phyloP scores from a whole-genome alignment of 345 rosid genomes.

The Brassica juncea region DNA sequence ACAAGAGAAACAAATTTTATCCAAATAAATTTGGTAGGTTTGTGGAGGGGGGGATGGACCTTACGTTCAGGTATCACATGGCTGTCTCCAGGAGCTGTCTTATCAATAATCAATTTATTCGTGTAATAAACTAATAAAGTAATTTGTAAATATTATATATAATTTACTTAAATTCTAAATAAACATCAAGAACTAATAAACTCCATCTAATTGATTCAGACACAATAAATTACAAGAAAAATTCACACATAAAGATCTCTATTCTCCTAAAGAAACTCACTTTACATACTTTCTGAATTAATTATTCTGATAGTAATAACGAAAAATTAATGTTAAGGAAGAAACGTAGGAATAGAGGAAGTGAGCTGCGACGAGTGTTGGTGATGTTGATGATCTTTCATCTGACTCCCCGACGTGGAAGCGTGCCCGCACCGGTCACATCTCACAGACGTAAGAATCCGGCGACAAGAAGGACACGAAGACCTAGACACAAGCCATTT shows the following conservation, averaged over 20 bases:
- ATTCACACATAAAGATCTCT: conserved; percentile 2
- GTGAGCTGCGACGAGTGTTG: conserved; percentile 22
- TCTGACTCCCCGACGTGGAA: conserved; percentile 16
- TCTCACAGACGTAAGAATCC: conserved; percentile 45
- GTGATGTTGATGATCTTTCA: conserved; percentile 32
- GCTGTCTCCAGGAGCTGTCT: conserved; percentile 24
- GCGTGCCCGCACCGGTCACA: conserved; percentile 35
- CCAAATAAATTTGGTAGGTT: neutral
- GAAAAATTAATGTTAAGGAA: conserved; percentile 23
- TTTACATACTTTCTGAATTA: conserved; percentile 2
- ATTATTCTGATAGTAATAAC: neutral
- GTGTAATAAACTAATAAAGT: neutral
- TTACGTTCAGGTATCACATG: conserved; percentile 28
- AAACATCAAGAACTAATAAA: neutral
- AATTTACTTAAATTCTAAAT: neutral
- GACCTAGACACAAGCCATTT: conserved; percentile 63
- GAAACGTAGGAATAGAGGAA: conserved; percentile 30
- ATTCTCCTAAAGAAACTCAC: conserved; percentile 25
- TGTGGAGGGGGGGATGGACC: neutral
- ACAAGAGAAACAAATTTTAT: neutral
- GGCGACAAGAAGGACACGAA: conserved; percentile 74
- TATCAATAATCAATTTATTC: neutral
- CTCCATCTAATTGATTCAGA: conserved; percentile 27
- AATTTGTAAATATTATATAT: neutral
- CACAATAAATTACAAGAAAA: conserved; percentile 10